Conservation (phyloP, 1,139 yeast genomes). For the Geotrichum histeridarum region DNA sequence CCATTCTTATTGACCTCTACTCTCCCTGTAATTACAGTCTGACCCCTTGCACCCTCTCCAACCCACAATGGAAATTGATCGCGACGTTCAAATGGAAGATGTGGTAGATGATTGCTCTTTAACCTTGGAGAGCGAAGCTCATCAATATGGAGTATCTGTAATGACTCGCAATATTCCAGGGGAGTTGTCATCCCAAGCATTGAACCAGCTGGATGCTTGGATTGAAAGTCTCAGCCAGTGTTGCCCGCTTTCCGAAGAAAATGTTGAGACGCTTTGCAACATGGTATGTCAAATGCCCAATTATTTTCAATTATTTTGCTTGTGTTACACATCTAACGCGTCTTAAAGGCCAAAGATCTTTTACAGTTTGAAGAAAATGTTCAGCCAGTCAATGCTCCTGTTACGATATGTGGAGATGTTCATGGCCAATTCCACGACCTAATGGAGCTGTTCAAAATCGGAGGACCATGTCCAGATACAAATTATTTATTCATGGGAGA, state of each 20-base stretch:
- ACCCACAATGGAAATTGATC: constrained; percentile 14
- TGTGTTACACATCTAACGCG: neutral
- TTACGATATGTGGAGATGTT: constrained; percentile 88
- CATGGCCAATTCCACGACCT: constrained; percentile 92
- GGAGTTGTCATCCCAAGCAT: constrained; percentile 24
- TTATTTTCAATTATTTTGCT: neutral
- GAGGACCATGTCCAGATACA: constrained; percentile 75
- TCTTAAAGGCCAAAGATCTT: constrained; percentile 16
- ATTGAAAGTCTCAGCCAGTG: constrained; percentile 72
- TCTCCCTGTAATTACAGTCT: no score
- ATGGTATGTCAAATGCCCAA: constrained; percentile 33
- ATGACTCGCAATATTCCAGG: constrained; percentile 10
- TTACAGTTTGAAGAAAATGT: constrained; percentile 50
- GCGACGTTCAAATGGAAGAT: constrained; percentile 18
- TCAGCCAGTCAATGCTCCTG: constrained; percentile 85
- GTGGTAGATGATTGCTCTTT: constrained; percentile 10
- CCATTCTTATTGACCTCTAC: neutral
- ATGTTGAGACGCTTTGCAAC: constrained; percentile 73
- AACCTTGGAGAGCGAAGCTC: constrained; percentile 1
- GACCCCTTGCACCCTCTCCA: no score
- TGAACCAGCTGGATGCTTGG: constrained; percentile 80
- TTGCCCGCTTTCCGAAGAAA: constrained; percentile 74
- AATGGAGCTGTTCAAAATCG: constrained; percentile 69
- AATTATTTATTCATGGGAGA: constrained; percentile 77
- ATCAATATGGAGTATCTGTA: neutral